Conservation (phyloP, 164 flowering plant genomes). For the Tetrastigma voinierianum region DNA sequence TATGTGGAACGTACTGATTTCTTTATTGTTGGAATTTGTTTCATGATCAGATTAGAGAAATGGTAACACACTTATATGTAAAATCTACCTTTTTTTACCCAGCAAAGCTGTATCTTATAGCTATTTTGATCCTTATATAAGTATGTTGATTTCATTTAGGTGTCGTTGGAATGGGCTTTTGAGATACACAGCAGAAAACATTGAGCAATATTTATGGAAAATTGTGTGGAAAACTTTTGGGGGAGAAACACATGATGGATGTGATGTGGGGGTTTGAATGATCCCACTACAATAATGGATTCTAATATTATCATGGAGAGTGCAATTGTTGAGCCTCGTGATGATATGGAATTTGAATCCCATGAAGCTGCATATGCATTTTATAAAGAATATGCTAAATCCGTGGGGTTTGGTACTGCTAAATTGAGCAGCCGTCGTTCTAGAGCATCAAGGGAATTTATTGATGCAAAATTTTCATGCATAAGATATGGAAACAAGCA, state of each 20-base stretch:
- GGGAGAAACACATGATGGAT: slow-evolving; percentile 1
- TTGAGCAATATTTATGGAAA: slow-evolving; percentile 1
- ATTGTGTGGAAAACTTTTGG: background rate
- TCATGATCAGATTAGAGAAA: too few relatives aligned
- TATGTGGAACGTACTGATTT: too few relatives aligned
- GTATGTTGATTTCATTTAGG: too few relatives aligned
- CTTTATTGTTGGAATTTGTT: too few relatives aligned
- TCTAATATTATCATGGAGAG: slow-evolving; percentile 11
- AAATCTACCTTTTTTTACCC: too few relatives aligned
- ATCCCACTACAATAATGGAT: slow-evolving; percentile 17
- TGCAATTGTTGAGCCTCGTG: slow-evolving; percentile 21
- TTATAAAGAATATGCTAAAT: slow-evolving; percentile 55
- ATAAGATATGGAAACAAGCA: slow-evolving; percentile 51
- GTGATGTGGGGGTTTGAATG: slow-evolving; percentile 13
- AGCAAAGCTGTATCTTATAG: too few relatives aligned
- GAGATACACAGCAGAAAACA: too few relatives aligned
- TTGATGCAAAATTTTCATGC: slow-evolving; percentile 57
- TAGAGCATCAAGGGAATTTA: slow-evolving; percentile 45
- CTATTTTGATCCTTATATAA: too few relatives aligned
- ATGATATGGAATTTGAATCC: slow-evolving; percentile 46
- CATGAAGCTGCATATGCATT: slow-evolving; percentile 48
- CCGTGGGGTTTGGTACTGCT: slow-evolving; percentile 51
- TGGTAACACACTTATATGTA: too few relatives aligned
- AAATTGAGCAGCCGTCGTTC: slow-evolving; percentile 52
- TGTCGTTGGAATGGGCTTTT: too few relatives aligned